These are phyloP conservation scores for Suillus tomentosus DNA, from an alignment of 768 basidiomycete species.

Conservation along the genomic window DNA sequence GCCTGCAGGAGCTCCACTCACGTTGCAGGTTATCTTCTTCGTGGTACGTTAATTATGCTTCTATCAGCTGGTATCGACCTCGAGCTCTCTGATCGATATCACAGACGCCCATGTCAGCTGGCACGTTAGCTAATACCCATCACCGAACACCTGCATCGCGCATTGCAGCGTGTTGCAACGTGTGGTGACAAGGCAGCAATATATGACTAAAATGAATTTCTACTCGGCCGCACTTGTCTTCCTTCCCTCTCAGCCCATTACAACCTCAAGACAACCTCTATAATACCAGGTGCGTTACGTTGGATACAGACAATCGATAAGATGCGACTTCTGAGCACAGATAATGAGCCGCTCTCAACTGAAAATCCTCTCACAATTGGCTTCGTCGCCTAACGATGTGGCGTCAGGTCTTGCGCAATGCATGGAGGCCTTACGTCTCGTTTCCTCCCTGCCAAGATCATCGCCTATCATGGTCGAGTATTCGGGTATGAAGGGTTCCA, in stretches of 20 bases:
- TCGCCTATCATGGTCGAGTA: slow-evolving; percentile 32
- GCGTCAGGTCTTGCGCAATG: slow-evolving; percentile 36
- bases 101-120: not conserved
- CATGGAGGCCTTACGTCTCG: slow-evolving; percentile 35
- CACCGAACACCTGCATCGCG: not conserved
- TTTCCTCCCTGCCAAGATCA: slow-evolving; percentile 30
- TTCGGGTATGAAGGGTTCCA: slow-evolving; percentile 17
- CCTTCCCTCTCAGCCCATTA: not conserved
- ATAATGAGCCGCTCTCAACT: slow-evolving; percentile 31
- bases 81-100: not conserved
- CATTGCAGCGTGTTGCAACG: slow-evolving; percentile 5
- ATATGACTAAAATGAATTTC: not conserved
- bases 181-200: not conserved
- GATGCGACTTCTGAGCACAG: not conserved
- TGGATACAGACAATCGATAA: not conserved
- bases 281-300: not conserved
- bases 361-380: slow-evolving; percentile 32
- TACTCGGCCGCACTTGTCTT: not conserved
- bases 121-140: not conserved
- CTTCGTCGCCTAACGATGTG: slow-evolving; percentile 35
- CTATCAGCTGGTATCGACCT: not conserved
- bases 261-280: not conserved
- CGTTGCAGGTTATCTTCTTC: not conserved
- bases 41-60: not conserved
- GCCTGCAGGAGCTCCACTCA: slow-evolving; percentile 6